phyloP scores from a whole-genome alignment of 1,284 basidiomycete species.

The Naganishia sp. region DNA sequence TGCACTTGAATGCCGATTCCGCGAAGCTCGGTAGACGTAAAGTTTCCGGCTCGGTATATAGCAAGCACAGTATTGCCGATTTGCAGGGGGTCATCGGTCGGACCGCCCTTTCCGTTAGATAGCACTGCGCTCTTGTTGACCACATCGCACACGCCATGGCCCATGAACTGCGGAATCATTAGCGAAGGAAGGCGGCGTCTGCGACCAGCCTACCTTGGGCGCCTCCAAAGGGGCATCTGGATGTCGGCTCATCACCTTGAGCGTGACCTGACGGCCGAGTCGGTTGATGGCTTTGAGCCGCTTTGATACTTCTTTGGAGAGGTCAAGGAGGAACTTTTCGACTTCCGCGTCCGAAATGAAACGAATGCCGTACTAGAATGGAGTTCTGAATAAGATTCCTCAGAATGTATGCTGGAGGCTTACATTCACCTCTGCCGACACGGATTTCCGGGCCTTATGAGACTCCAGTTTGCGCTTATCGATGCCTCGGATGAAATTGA shows the following conservation, averaged over 20 bases:
- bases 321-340: constrained; percentile 70
- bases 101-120: constrained; percentile 60
- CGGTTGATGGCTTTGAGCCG: constrained; percentile 68
- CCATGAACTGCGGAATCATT: constrained; percentile 69
- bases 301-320: constrained; percentile 73
- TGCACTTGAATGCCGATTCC: constrained; percentile 91
- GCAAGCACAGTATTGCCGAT: constrained; percentile 79
- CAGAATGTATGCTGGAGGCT: constrained; percentile 42
- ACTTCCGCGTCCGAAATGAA: constrained; percentile 81
- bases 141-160: constrained; percentile 83
- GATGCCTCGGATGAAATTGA: constrained; percentile 77
- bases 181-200: background rate
- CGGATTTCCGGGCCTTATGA: constrained; percentile 79
- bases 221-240: constrained; percentile 83
- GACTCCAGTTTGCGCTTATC: constrained; percentile 78
- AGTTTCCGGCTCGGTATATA: constrained; percentile 69
- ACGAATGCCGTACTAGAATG: constrained; percentile 82
- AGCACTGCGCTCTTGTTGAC: constrained; percentile 74
- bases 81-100: constrained; percentile 69
- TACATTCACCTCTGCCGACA: constrained; percentile 88
- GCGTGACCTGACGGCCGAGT: constrained; percentile 70
- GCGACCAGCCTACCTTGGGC: constrained; percentile 69
- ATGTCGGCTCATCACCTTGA: constrained; percentile 87
- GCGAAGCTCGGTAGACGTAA: constrained; percentile 83
- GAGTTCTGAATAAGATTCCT: constrained; percentile 1